These are phyloP conservation scores for Tephrocybe rancida DNA, from an alignment of 768 basidiomycete genomes.

Conservation along the genomic window DNA sequence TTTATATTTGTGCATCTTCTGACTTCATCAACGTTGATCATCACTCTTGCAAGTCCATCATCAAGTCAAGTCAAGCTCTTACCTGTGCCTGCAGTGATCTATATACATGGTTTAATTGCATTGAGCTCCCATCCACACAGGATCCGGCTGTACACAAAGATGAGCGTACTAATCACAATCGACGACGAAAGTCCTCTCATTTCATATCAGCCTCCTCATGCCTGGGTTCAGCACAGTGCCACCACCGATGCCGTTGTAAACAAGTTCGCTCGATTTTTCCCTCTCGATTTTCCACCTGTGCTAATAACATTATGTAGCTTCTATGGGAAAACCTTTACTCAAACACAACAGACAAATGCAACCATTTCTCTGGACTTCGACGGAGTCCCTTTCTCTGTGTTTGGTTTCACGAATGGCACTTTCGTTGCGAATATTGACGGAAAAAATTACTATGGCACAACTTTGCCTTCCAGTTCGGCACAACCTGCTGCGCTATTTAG, in stretches of 20 bases:
- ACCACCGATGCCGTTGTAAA: not conserved
- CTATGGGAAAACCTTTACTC: not conserved
- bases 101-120: too few relatives aligned
- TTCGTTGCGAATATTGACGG: slow-evolving; percentile 1
- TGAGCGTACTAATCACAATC: not conserved
- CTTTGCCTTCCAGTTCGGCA: not conserved
- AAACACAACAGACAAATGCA: not conserved
- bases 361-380: not conserved
- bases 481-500: not conserved
- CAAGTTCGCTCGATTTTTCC: not conserved
- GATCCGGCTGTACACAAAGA: too few relatives aligned
- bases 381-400: not conserved
- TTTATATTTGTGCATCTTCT: too few relatives aligned
- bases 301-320: not conserved
- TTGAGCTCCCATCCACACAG: too few relatives aligned
- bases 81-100: too few relatives aligned
- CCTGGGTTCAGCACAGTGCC: not conserved
- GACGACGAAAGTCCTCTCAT: slow-evolving; percentile 8
- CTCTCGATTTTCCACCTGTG: not conserved
- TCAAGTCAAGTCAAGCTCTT: too few relatives aligned
- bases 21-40: too few relatives aligned
- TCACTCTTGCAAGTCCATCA: too few relatives aligned
- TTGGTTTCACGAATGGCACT: not conserved
- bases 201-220: not conserved
- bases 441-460: not conserved